Evolutionary conservation across 768 basidiomycete genomes (phyloP).

Genomic region (Cystobasidiopsis lactophilus): DNA sequence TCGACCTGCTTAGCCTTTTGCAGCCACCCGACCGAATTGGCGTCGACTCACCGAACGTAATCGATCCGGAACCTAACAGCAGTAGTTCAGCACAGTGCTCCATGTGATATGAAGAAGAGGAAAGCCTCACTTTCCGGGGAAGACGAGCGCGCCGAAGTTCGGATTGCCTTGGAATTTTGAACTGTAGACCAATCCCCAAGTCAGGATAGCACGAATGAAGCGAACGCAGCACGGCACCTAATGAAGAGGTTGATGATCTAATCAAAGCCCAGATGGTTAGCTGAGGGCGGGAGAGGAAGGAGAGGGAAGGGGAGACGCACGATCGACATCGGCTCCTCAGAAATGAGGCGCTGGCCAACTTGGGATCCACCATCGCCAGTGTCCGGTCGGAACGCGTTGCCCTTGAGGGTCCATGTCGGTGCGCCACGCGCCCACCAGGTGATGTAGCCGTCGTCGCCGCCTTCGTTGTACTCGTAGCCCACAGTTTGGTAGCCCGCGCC

Average conservation of each 20-base stretch:
- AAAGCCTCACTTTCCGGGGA: slow-evolving; percentile 31
- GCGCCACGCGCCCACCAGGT: slow-evolving; percentile 54
- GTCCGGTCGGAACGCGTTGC: slow-evolving; percentile 48
- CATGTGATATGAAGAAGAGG: not conserved
- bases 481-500: slow-evolving; percentile 38
- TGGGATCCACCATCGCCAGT: slow-evolving; percentile 30
- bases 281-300: not conserved
- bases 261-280: slow-evolving; percentile 2
- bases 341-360: slow-evolving; percentile 43
- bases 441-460: slow-evolving; percentile 45
- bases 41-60: not conserved
- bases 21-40: not conserved
- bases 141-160: slow-evolving; percentile 46
- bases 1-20: slow-evolving; percentile 27
- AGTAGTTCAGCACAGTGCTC: too few species aligned
- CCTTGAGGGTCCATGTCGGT: slow-evolving; percentile 48
- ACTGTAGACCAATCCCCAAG: too few species aligned
- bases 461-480: slow-evolving; percentile 54
- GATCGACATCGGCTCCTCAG: slow-evolving; percentile 71
- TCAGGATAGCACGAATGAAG: too few species aligned
- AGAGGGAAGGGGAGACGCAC: too few species aligned
- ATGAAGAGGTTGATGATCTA: slow-evolving; percentile 36
- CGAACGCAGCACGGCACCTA: slow-evolving; percentile 43
- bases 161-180: slow-evolving; percentile 44
- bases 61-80: not conserved